Evolutionary conservation across 371 early-diverging fungal species (phyloP).

Genomic region (Dichotomocladium elegans): DNA sequence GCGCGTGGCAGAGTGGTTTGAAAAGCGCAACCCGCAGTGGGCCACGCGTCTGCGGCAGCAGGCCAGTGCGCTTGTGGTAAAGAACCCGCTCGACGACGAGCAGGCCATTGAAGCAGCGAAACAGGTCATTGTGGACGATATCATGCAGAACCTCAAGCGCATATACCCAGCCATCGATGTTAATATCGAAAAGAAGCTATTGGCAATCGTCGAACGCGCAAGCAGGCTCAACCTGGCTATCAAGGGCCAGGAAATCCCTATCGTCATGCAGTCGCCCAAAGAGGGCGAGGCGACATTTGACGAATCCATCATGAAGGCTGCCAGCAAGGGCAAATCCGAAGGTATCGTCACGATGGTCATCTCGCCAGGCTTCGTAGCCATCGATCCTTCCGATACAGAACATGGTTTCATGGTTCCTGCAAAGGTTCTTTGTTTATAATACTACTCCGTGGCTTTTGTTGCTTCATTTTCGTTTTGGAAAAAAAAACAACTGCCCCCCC

Average conservation of each 20-base stretch:
- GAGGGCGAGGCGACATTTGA: slow-evolving; percentile 13
- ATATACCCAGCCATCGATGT: slow-evolving; percentile 1
- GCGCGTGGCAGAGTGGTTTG: slow-evolving; percentile 26
- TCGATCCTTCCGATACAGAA: slow-evolving; percentile 16
- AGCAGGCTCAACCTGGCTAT: slow-evolving; percentile 22
- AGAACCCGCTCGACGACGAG: slow-evolving; percentile 19
- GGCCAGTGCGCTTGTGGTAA: slow-evolving; percentile 21
- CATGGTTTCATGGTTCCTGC: slow-evolving; percentile 18
- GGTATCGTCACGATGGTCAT: slow-evolving; percentile 15
- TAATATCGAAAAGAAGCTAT: slow-evolving; percentile 30
- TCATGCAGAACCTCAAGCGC: slow-evolving; percentile 21
- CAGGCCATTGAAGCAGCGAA: slow-evolving; percentile 12
- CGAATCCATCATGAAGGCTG: slow-evolving; percentile 14
- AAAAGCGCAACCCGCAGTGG: slow-evolving; percentile 26
- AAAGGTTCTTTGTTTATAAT: slow-evolving; percentile 10
- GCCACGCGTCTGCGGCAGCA: slow-evolving; percentile 37
- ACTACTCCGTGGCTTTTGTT: neutral
- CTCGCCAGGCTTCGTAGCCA: slow-evolving; percentile 20
- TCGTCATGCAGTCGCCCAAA: neutral
- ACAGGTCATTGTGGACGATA: slow-evolving; percentile 6
- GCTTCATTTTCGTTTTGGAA: neutral
- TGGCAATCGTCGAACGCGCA: slow-evolving; percentile 18
- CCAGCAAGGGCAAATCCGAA: slow-evolving; percentile 21
- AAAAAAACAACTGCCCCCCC: too few relatives aligned
- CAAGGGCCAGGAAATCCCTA: slow-evolving; percentile 26